These are phyloP conservation scores for Alternaria dauci DNA, from an alignment of 2,329 filamentous ascomycete species.

Conservation along the genomic window DNA sequence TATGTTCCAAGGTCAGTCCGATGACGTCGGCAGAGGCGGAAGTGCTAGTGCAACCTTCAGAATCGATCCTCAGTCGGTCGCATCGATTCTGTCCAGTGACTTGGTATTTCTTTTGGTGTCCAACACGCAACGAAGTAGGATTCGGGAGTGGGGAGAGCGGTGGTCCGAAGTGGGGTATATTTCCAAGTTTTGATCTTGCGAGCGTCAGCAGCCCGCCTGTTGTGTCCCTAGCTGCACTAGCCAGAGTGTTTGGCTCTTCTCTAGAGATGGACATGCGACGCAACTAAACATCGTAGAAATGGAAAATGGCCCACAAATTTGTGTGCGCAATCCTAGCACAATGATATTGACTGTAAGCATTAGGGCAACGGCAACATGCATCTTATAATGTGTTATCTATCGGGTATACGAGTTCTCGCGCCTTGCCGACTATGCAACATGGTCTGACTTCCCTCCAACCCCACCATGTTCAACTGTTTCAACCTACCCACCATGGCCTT, in stretches of 20 bases:
- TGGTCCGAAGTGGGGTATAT: constrained; percentile 13
- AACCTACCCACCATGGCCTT: constrained; percentile 40
- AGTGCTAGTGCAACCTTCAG: background rate
- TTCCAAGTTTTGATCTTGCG: constrained; percentile 16
- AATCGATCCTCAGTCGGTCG: background rate
- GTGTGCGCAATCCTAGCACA: background rate
- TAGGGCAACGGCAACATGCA: background rate
- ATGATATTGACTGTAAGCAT: background rate
- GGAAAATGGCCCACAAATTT: background rate
- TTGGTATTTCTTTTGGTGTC: background rate
- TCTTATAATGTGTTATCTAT: background rate
- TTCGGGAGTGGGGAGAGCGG: background rate
- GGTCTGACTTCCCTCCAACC: background rate
- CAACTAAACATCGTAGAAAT: background rate
- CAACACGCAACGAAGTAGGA: background rate
- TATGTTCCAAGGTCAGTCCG: constrained; percentile 13
- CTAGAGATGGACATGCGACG: background rate
- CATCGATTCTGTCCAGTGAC: background rate
- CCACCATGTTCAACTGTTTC: constrained; percentile 40
- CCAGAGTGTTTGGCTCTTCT: background rate
- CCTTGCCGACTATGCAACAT: background rate
- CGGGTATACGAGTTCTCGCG: background rate
- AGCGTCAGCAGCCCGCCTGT: constrained; percentile 11
- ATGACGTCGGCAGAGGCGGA: constrained; percentile 16
- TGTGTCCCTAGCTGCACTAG: background rate